Percentiles rank a stretch among this genome's conserved stretches.
Evolutionary conservation across 2,329 filamentous ascomycete genomes (phyloP).

Genomic region (Apiospora rasikravindrae): DNA sequence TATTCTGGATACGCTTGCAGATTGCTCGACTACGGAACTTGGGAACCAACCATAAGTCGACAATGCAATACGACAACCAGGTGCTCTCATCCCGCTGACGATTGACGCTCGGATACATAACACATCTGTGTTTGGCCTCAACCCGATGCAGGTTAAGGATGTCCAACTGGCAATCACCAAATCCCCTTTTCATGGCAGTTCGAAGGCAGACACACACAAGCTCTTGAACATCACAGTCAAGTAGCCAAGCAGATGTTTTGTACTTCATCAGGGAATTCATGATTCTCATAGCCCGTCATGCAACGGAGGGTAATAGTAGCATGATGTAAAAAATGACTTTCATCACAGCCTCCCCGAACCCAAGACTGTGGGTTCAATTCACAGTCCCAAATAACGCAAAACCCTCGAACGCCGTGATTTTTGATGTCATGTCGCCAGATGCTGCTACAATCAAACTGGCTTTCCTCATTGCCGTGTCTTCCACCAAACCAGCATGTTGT

Average conservation of each 20-base stretch:
- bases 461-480: slow-evolving; percentile 9
- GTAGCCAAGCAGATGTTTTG: not conserved
- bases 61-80: not conserved
- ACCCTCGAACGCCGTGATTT: slow-evolving; percentile 19
- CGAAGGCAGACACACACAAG: not conserved
- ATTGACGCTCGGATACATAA: too few relatives aligned
- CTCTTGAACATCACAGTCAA: not conserved
- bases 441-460: slow-evolving; percentile 9
- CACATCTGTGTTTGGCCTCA: not conserved
- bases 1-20: too few relatives aligned
- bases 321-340: not conserved
- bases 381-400: slow-evolving; percentile 20
- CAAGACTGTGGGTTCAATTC: slow-evolving; percentile 14
- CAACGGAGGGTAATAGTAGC: slow-evolving; percentile 12
- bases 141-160: not conserved
- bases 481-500: not conserved
- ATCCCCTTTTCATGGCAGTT: not conserved
- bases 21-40: too few relatives aligned
- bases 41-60: not conserved
- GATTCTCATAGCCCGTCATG: slow-evolving; percentile 15
- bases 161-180: not conserved
- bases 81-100: too few relatives aligned
- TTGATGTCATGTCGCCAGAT: slow-evolving; percentile 11
- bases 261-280: slow-evolving; percentile 14
- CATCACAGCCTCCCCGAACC: slow-evolving; percentile 10